Evolutionary conservation across 805 yeast genomes (phyloP), one percentile per base, ranked within the genome.

Genomic region (Candida nemodendra): DNA sequence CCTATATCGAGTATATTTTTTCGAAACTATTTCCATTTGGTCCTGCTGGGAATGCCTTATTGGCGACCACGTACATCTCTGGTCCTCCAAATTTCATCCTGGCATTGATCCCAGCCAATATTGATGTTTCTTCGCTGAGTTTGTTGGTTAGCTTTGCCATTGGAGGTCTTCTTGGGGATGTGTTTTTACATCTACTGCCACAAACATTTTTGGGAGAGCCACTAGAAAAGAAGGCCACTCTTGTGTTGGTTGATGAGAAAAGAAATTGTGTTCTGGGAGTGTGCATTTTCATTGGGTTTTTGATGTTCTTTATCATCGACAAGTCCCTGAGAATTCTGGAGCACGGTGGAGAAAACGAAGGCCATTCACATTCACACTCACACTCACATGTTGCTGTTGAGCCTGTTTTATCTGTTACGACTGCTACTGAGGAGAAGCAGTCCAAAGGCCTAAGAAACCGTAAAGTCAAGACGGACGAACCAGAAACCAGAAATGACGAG

Each of bases 151-250:
- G 86, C 30, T 83, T 84, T 62, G 90, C 91, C 11, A 72, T 79
- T 32, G 93, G 93, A 30, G 85, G 90, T 1, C 63, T 84, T 26
- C 61, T 84, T 24, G 91, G 91, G 30, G 91, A 84, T 54, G 78
- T 83, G 1, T 81, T 84, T 45, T 56, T 84, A 30, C 93, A 84
- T 57, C 54, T 84, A 41, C 59, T 84, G 32, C 93, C 93, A 3
- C 84, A 81, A 51, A 74, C 80, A 1, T 81, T 79, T 47, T 62
- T 73, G 7, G 79, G 81, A 9, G 78, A 76, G 40, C 61, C 66
- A 2, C 50, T 62, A 30, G 74, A 65, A 33, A 66, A 66, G 36
- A 64, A 54, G 24, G 65, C 64, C 16, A 54, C 69, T 12, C 69
- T 76, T 49, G 72, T 76, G 3, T 53, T 74, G 18, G 76, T 76